Evolutionary conservation across 768 basidiomycete genomes (phyloP).

Genomic region (Phallus indusiatus): DNA sequence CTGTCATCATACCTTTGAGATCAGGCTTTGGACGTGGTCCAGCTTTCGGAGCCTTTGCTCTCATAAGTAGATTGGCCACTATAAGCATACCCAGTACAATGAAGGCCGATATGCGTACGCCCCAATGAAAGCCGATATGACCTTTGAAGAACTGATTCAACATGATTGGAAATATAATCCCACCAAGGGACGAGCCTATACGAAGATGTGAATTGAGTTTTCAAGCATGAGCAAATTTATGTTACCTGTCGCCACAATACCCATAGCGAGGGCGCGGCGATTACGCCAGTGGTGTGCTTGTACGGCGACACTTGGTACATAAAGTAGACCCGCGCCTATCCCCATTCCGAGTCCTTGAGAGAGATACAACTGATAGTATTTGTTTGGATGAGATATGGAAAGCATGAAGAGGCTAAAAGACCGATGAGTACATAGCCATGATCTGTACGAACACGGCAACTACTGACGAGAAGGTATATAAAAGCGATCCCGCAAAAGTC

Average conservation of each 20-base stretch:
- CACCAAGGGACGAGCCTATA: slow-evolving; percentile 43
- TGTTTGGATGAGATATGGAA: slow-evolving; percentile 32
- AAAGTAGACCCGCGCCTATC: slow-evolving; percentile 37
- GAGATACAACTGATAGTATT: slow-evolving; percentile 42
- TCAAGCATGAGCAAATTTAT: neutral
- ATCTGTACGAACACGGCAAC: slow-evolving; percentile 26
- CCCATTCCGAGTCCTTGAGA: slow-evolving; percentile 42
- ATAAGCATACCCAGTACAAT: slow-evolving; percentile 30
- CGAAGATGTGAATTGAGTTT: neutral
- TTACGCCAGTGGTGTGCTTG: slow-evolving; percentile 44
- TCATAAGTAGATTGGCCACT: slow-evolving; percentile 32
- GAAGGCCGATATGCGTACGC: slow-evolving; percentile 40
- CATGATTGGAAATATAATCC: slow-evolving; percentile 52
- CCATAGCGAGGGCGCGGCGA: slow-evolving; percentile 40
- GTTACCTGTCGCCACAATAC: slow-evolving; percentile 38
- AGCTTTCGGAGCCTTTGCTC: slow-evolving; percentile 27
- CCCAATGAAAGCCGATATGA: slow-evolving; percentile 34
- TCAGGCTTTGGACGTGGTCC: slow-evolving; percentile 22
- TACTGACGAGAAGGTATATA: slow-evolving; percentile 1
- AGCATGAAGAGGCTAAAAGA: slow-evolving; percentile 37
- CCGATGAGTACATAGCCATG: slow-evolving; percentile 33
- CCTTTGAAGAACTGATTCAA: slow-evolving; percentile 37
- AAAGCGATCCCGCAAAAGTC: neutral
- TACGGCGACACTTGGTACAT: slow-evolving; percentile 38
- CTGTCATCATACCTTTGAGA: slow-evolving; percentile 28